A percentile compares a stretch with the other conserved stretches of the same genome.
Conservation (phyloP, 345 rosid genomes). For the Gossypium mustelinum region DNA sequence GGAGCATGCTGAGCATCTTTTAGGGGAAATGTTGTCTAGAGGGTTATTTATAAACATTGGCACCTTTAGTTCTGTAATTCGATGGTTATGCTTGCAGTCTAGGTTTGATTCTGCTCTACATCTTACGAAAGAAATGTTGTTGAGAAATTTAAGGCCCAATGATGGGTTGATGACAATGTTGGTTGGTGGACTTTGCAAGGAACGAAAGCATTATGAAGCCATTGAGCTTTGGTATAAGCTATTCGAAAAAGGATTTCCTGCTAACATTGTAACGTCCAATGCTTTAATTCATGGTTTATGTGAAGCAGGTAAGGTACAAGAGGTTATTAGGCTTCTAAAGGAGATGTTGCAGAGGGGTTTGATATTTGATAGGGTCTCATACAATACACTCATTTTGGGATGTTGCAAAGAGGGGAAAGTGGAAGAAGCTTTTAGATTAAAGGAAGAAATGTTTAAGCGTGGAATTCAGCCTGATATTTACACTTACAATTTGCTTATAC, state of each 20-base stretch:
- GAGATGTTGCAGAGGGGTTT: conserved; percentile 49
- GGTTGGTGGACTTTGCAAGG: conserved; percentile 57
- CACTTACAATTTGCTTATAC: conserved; percentile 56
- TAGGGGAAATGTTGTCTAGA: conserved; percentile 56
- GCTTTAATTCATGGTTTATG: conserved; percentile 73
- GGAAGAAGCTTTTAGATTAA: conserved; percentile 50
- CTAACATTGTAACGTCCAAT: conserved; percentile 56
- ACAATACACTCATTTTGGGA: conserved; percentile 54
- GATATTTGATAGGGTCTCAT: conserved; percentile 50
- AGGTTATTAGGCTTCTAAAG: conserved; percentile 47
- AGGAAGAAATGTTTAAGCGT: conserved; percentile 56
- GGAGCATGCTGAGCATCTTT: conserved; percentile 46
- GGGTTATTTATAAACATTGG: conserved; percentile 52
- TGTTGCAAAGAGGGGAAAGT: conserved; percentile 50
- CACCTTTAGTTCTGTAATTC: conserved; percentile 52
- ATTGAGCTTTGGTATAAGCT: conserved; percentile 54
- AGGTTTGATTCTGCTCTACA: conserved; percentile 52
- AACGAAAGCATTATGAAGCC: conserved; percentile 51
- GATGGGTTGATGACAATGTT: conserved; percentile 56
- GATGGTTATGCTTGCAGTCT: conserved; percentile 39
- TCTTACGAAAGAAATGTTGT: conserved; percentile 50
- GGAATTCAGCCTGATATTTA: conserved; percentile 62
- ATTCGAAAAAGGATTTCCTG: conserved; percentile 41
- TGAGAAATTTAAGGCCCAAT: conserved; percentile 62
- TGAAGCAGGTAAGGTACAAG: conserved; percentile 52